A percentile compares a stretch with the other conserved stretches of the same genome.
phyloP scores from a whole-genome alignment of 208 protist species.

The Crithidia expoeki region DNA sequence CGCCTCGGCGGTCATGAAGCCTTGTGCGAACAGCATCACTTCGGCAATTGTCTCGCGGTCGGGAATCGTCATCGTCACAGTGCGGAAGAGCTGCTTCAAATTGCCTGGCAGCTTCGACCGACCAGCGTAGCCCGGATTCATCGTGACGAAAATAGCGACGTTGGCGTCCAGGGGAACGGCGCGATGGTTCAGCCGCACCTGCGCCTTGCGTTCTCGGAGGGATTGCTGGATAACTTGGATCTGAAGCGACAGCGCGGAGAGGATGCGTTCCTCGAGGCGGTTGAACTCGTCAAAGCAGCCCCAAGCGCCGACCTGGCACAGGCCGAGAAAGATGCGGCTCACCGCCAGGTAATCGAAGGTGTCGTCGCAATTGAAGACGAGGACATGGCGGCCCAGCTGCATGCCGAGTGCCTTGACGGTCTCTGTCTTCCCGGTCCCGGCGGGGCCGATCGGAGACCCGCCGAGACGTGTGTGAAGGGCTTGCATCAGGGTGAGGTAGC shows the following conservation, averaged over 20 bases:
- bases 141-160: constrained; percentile 99
- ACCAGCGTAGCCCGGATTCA: constrained; percentile 99
- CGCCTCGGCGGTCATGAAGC: constrained; percentile 96
- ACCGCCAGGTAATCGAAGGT: constrained; percentile 99
- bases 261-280: constrained; percentile 98
- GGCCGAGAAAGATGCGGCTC: constrained; percentile 98
- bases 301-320: constrained; percentile 99
- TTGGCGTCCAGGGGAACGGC: constrained; percentile 89
- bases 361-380: constrained; percentile 99
- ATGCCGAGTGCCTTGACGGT: constrained; percentile 98
- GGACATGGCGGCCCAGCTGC: constrained; percentile 97
- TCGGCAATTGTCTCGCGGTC: constrained; percentile 99
- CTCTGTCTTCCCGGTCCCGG: constrained; percentile 99
- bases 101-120: constrained; percentile 99
- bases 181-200: constrained; percentile 94
- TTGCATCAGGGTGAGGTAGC: constrained; percentile 99
- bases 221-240: constrained; percentile 98
- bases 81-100: constrained; percentile 99
- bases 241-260: constrained; percentile 99
- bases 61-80: constrained; percentile 98
- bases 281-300: constrained; percentile 99
- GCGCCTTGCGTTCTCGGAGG: constrained; percentile 51
- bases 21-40: constrained; percentile 99
- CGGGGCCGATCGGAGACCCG: constrained; percentile 97
- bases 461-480: constrained; percentile 97